Evolutionary conservation across 768 basidiomycete genomes (phyloP), one percentile per base, ranked within the genome.

Genomic region (Mycena rosella): DNA sequence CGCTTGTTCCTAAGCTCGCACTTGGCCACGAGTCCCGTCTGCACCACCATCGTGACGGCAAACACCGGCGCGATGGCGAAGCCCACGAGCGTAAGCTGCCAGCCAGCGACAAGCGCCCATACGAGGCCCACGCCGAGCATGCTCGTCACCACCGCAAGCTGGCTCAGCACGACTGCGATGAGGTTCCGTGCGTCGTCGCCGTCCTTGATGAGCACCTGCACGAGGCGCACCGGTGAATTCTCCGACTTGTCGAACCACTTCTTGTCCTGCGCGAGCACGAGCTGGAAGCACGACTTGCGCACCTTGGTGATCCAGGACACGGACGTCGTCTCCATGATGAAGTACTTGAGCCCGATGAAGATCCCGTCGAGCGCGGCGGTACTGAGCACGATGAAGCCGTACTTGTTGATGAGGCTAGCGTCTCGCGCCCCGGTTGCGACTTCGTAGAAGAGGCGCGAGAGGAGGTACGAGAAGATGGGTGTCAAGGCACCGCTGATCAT

Each of bases 381-480:
- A 17, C 87, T 85, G 34, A 99, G 87, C 1, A 92, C 86, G 72
- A 98, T 85, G 15, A 85, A 89, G 59, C 91, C 93, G 72, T 89
- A 94, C 9, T 81, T 80, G 78, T 93, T 90, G 80, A 95, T 92
- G n/a, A 81, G 76, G 14, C 81, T 75, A 3, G 87, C 71, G 62
- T 95, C 83, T 22, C 88, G 81, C 0, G 91, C 94, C 51, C 91
- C 90, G 69, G 84, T 86, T 34, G 92, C 91, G 14, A 94, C 89
- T 63, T 91, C 85, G 76, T 87, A 91, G 63, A 97, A 86, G 15
- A 99, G 86, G 8, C 85, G 86, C 14, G 95, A 93, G 72, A 98
- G 89, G 67, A 96, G 86, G 81, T 85, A 95, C 1, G 97, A 96
- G 85, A 98, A 99, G 49, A 98, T 68, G 2, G 98, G 97, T 0